Percentiles rank a stretch among this genome's conserved stretches.
Evolutionary conservation across 495 filamentous ascomycete genomes (phyloP).

Genomic region (Lophiotrema nucula): DNA sequence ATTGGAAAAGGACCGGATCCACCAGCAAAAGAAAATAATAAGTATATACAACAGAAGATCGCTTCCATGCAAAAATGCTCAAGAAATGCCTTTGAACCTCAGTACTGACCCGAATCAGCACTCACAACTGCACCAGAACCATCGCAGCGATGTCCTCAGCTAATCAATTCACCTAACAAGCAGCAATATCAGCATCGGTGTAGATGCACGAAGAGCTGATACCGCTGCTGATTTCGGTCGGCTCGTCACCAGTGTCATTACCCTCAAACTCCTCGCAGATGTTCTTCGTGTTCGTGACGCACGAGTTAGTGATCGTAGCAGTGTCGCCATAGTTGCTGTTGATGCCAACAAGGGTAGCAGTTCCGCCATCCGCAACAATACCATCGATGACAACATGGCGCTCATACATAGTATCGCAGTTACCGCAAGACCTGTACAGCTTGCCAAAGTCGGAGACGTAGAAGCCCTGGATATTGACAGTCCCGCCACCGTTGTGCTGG

Average conservation of each 20-base stretch:
- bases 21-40: neutral
- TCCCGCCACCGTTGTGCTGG: slow-evolving; percentile 62
- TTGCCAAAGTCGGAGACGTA: slow-evolving; percentile 50
- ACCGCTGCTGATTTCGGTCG: neutral
- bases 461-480: slow-evolving; percentile 57
- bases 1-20: slow-evolving; percentile 2
- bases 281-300: slow-evolving; percentile 37
- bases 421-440: slow-evolving; percentile 59
- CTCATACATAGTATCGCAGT: slow-evolving; percentile 46
- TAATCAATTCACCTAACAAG: slow-evolving; percentile 5
- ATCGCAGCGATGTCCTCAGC: no score
- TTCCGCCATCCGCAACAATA: slow-evolving; percentile 47
- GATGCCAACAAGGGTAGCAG: slow-evolving; percentile 48
- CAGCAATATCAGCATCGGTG: slow-evolving; percentile 12
- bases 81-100: neutral
- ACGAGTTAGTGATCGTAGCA: slow-evolving; percentile 36
- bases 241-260: slow-evolving; percentile 25
- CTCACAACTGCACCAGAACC: neutral
- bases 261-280: slow-evolving; percentile 49
- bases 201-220: slow-evolving; percentile 12
- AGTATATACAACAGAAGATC: slow-evolving; percentile 2
- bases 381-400: slow-evolving; percentile 52
- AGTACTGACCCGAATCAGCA: neutral
- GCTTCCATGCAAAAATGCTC: no score
- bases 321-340: slow-evolving; percentile 52